A percentile compares a stretch with the other conserved stretches of the same genome.
These are phyloP conservation scores for Penicillium glabrum DNA, from an alignment of 2,329 filamentous ascomycete genomes.

Conservation along the genomic window DNA sequence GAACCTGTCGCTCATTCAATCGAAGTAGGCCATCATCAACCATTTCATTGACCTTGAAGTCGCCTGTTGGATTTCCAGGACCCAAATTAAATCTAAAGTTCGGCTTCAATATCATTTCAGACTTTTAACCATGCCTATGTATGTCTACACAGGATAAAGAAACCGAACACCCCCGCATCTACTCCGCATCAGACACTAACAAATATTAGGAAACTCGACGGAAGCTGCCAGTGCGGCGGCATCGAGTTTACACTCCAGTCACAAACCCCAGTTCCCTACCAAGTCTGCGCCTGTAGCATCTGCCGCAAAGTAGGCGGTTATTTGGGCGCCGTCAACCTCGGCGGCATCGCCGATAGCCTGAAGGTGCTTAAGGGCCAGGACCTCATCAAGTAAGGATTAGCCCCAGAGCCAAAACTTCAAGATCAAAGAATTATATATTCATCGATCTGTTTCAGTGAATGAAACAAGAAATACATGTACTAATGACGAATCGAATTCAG, in stretches of 20 bases:
- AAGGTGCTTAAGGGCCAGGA: constrained; percentile 44
- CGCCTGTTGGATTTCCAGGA: not conserved
- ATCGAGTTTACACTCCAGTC: constrained; percentile 49
- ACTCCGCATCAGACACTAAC: constrained; percentile 7
- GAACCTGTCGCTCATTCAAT: not conserved
- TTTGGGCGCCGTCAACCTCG: constrained; percentile 48
- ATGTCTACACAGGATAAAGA: constrained; percentile 2
- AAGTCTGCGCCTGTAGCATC: constrained; percentile 51
- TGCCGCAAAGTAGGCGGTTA: constrained; percentile 51
- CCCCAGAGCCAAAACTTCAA: not conserved
- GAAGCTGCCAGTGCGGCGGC: constrained; percentile 51
- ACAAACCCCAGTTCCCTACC: constrained; percentile 49
- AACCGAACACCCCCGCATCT: not conserved
- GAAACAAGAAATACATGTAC: not conserved
- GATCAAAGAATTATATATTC: not conserved
- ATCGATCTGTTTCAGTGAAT: not conserved
- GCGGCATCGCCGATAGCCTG: constrained; percentile 45
- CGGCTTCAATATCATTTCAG: no score
- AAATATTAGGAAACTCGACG: constrained; percentile 44
- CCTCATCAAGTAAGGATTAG: constrained; percentile 43
- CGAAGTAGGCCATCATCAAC: not conserved
- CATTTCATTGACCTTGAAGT: not conserved
- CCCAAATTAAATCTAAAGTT: no score
- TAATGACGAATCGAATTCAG: constrained; percentile 24
- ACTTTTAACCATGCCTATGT: constrained; percentile 19